A percentile compares a stretch with the other conserved stretches of the same genome.
phyloP scores from a whole-genome alignment of 169 alveolate genomes.

The Babesia bigemina region DNA sequence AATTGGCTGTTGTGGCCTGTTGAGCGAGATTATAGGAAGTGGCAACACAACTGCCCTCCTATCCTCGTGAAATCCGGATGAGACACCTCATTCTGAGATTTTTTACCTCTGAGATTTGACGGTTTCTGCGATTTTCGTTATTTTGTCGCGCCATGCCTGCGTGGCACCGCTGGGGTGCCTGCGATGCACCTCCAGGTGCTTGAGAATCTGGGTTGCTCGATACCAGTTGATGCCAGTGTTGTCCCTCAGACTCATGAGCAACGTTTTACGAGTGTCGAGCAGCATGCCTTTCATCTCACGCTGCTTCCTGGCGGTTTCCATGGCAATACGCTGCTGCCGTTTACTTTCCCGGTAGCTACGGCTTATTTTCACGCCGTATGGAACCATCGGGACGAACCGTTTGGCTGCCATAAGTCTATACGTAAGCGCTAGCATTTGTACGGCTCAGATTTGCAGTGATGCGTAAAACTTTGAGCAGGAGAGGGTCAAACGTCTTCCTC shows the following conservation, averaged over 20 bases:
- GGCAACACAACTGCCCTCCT: too few relatives aligned
- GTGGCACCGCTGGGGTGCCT: constrained; percentile 72
- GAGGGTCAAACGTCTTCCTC: constrained; percentile 17
- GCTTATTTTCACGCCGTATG: constrained; percentile 69
- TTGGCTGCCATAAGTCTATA: constrained; percentile 10
- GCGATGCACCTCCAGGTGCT: constrained; percentile 75
- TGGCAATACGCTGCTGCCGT: constrained; percentile 72
- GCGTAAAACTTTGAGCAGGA: not conserved
- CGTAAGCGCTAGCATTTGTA: not conserved
- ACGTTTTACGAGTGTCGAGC: constrained; percentile 71
- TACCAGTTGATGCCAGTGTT: constrained; percentile 78
- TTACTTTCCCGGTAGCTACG: constrained; percentile 72
- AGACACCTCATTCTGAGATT: too few relatives aligned
- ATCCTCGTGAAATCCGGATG: too few relatives aligned
- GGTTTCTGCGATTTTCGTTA: constrained; percentile 66
- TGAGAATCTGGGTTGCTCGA: constrained; percentile 72
- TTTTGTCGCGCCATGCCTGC: constrained; percentile 62
- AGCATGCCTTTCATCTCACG: constrained; percentile 71
- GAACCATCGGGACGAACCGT: constrained; percentile 39
- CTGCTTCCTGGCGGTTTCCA: constrained; percentile 74
- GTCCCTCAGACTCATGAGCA: constrained; percentile 74
- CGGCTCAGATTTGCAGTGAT: not conserved
- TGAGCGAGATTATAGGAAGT: too few relatives aligned
- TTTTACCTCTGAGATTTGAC: constrained; percentile 44
- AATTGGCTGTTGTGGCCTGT: too few relatives aligned